Base-by-base conservation (phyloP, 1,139 yeast species). In the Debaryomyces sp. region DNA sequence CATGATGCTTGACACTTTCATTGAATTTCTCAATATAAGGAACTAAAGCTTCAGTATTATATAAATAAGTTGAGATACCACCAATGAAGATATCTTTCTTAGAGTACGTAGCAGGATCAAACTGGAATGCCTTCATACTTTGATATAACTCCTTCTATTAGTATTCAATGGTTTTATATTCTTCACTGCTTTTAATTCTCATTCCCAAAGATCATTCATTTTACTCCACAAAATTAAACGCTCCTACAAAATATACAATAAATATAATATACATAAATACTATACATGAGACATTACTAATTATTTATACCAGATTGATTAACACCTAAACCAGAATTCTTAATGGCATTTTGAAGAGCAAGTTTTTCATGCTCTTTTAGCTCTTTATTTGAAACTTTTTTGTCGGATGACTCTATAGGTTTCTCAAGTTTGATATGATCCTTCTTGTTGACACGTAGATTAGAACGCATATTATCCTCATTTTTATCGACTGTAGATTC, bases 61-160 rank as follows among this genome's bases (percentile, higher is more conserved):
- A 73, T 3, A 74, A 66, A 42, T 69, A 59, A 13, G 69, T 66
- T 13, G 57, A 50, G 41, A 73, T 59, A 1, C 78, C 79, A 12
- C 73, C 75, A 35, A 73, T 62, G 47, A 56, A 55, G 17, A 58
- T 58, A 10, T 56, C 57, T 10, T 56, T 54, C 47, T 68, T 65
- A 45, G 69, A 59, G 54, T 60, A 62, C 3, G 54, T 40, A 12
- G 50, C 47, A 9, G 64, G 58, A 43, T 69, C 64, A 49, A 59
- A 58, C 29, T 62, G 58, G 45, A 62, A 61, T 42, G 44, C 29
- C 30, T 53, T 51, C 62, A 62, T 61, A 26, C 27, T 49, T 21
- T 81, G 56, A 27, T 41, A 32, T 23, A 26, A 7, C 15, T 12
- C 5, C 12, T 27, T 27, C 13, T 38, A 18, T 27, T 6, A 29